A percentile compares a stretch with the other conserved stretches of the same genome.
These are phyloP conservation scores for Mycena galopus DNA, from an alignment of 768 basidiomycete genomes.

Conservation along the genomic window DNA sequence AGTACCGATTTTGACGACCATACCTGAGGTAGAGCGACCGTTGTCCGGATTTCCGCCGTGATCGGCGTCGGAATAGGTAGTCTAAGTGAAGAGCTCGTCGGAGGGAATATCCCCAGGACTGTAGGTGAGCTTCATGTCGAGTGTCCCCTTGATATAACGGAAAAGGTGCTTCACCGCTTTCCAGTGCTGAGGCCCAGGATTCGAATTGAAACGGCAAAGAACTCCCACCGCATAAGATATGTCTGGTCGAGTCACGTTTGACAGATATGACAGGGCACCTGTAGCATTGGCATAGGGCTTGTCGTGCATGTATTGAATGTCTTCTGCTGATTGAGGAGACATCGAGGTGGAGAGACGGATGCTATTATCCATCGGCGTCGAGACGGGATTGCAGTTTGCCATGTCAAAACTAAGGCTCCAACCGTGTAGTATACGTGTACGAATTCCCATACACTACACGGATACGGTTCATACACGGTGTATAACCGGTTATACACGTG, in stretches of 20 bases:
- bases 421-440: too few species aligned
- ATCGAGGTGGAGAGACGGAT: not conserved
- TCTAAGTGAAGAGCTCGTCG: not conserved
- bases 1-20: not conserved
- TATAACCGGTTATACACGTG: too few species aligned
- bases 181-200: conserved; percentile 40
- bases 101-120: not conserved
- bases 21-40: not conserved
- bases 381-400: not conserved
- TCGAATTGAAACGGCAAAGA: conserved; percentile 31
- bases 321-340: not conserved
- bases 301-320: not conserved
- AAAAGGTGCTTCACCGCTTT: conserved; percentile 38
- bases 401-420: not conserved
- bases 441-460: too few species aligned
- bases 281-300: too few species aligned
- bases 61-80: not conserved
- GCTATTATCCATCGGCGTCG: conserved; percentile 6
- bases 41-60: not conserved
- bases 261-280: too few species aligned
- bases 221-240: conserved; percentile 13
- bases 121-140: conserved; percentile 20
- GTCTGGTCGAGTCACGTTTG: too few species aligned
- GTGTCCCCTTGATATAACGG: conserved; percentile 36
- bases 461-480: too few species aligned